These are phyloP conservation scores for Penicillium psychrofluorescens DNA, from an alignment of 495 filamentous ascomycete genomes.

Conservation along the genomic window DNA sequence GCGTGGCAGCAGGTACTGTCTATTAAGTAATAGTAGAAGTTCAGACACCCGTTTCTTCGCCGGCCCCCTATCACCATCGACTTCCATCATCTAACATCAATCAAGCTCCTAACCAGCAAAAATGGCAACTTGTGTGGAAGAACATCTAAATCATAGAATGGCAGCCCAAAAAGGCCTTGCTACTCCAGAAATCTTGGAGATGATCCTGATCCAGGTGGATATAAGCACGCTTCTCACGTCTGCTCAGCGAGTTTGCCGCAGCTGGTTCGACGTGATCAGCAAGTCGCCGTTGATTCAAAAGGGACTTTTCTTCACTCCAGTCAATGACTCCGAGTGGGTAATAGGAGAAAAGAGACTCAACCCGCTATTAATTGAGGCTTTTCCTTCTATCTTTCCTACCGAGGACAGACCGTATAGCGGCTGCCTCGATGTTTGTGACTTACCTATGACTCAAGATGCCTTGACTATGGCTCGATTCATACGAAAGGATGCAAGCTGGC, in stretches of 20 bases:
- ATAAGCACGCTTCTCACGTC: conserved; percentile 8
- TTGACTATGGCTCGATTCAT: neutral
- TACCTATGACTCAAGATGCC: neutral
- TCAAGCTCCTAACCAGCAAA: too few species aligned
- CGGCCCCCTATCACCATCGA: too few species aligned
- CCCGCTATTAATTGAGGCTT: conserved; percentile 1
- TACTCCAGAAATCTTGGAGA: conserved; percentile 17
- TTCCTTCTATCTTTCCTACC: conserved; percentile 2
- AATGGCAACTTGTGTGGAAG: too few species aligned
- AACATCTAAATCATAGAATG: too few species aligned
- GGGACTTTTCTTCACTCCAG: conserved; percentile 7
- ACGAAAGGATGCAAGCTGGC: conserved; percentile 1
- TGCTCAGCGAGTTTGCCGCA: conserved; percentile 5
- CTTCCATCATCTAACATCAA: too few species aligned
- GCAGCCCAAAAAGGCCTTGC: too few species aligned
- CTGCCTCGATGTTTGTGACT: neutral
- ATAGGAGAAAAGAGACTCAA: neutral
- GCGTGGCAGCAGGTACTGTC: too few species aligned
- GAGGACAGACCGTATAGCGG: neutral
- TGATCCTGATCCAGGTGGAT: conserved; percentile 3
- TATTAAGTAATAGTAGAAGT: too few species aligned
- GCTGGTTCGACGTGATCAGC: conserved; percentile 3
- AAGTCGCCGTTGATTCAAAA: conserved; percentile 6
- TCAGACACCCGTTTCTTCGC: too few species aligned
- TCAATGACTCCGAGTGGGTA: conserved; percentile 1